Evolutionary conservation across 1,284 basidiomycete species (phyloP), one percentile per base, ranked within the genome.

Genomic region (Apiotrichum sp.): DNA sequence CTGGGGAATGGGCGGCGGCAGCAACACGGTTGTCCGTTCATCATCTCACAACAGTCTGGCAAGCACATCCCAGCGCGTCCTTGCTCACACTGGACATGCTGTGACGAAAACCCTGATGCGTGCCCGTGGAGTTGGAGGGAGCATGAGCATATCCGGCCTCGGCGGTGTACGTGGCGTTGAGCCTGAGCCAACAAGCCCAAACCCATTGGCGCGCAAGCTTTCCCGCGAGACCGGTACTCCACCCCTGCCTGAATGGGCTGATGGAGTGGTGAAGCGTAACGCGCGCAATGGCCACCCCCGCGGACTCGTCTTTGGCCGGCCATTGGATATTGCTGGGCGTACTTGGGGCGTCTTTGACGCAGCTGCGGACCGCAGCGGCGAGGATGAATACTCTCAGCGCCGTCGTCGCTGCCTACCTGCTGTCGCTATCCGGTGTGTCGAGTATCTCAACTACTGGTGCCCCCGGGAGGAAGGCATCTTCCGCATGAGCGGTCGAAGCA

Each of bases 381-480:
- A 59, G 47, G 55, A 22, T 31, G 63, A 66, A 32, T 68, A 59
- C 48, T 61, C 69, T 38, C 61, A 49, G 40, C 62, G 68, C 38
- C 50, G 71, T 31, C 63, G 68, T 43, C 59, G 59, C 36, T 69
- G 68, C 49, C 52, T 78, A n/a, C 76, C 76, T 0, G 74, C 76
- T 3, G 64, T 77, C 1, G 71, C 72, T 0, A 58, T 77, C 8
- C 66, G 76, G 36, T 66, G 67, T 29, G 69, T 73, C 3, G 76
- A 76, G 47, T 74, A 75, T 60, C 62, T 77, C 22, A 64, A 68
- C 35, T 66, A 70, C 31, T 76, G 75, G 73, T 75, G 69, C 6
- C 73, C 71, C 3, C 69, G 73, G 41, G 76, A 78, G 59, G 76
- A 78, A 59, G 76, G 76, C 7, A 75, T 78, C 38, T 78, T 78